Conservation (phyloP, 768 basidiomycete species). For the Kwoniella sp. region DNA sequence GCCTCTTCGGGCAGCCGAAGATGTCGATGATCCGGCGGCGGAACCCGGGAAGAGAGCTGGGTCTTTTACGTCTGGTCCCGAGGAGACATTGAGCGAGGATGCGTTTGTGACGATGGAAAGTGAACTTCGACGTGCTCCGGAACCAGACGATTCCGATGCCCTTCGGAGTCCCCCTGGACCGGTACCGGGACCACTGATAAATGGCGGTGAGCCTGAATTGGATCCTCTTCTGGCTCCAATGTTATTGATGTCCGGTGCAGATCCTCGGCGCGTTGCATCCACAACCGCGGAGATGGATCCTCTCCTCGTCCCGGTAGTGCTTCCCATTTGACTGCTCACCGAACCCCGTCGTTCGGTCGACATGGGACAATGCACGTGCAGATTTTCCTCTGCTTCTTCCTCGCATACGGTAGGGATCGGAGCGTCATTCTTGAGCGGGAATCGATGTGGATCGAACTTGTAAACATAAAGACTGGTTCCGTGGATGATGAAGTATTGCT, state of each 20-base stretch:
- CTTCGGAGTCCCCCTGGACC: constrained; percentile 2
- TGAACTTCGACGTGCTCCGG: constrained; percentile 11
- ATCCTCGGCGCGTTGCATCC: constrained; percentile 13
- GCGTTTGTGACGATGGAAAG: constrained; percentile 19
- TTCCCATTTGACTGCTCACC: background rate
- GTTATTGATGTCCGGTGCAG: constrained; percentile 12
- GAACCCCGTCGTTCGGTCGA: constrained; percentile 29
- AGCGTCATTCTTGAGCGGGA: constrained; percentile 45
- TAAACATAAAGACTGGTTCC: constrained; percentile 81
- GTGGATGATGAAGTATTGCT: constrained; percentile 83
- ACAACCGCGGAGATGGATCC: constrained; percentile 13
- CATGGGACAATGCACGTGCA: constrained; percentile 55
- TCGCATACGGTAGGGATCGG: constrained; percentile 44
- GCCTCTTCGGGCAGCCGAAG: constrained; percentile 17
- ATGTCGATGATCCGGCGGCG: constrained; percentile 17
- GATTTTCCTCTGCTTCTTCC: constrained; percentile 44
- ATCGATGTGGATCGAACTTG: constrained; percentile 57
- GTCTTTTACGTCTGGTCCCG: constrained; percentile 29
- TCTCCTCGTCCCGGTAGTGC: constrained; percentile 6
- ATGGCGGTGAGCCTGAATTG: background rate
- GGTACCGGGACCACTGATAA: background rate
- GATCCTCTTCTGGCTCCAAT: constrained; percentile 25
- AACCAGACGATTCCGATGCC: constrained; percentile 10
- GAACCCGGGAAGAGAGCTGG: constrained; percentile 30
- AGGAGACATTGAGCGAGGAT: background rate